Evolutionary conservation across 2,329 filamentous ascomycete species (phyloP).

Genomic region (Westerdykella sp.): DNA sequence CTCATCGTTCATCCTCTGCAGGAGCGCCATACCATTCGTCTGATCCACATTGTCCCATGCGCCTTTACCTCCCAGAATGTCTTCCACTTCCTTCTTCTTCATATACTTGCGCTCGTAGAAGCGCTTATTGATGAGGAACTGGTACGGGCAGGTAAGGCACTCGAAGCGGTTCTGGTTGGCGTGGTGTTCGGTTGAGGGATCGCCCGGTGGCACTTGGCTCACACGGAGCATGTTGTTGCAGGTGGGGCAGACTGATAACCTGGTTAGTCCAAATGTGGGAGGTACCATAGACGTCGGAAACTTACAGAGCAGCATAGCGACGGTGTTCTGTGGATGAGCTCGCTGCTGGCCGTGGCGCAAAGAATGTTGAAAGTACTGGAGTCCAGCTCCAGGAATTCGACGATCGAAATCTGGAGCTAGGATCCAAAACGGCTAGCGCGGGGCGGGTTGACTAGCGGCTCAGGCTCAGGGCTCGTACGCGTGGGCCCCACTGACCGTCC

Average conservation of each 20-base stretch:
- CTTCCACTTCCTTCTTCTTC: conserved; percentile 81
- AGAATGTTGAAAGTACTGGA: background rate
- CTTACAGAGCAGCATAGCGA: conserved; percentile 61
- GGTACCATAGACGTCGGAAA: background rate
- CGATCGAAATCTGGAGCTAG: background rate
- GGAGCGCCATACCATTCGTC: conserved; percentile 48
- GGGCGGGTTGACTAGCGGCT: background rate
- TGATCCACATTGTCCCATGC: conserved; percentile 91
- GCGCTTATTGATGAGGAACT: conserved; percentile 71
- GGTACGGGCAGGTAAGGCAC: conserved; percentile 92
- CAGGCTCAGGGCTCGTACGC: too few relatives aligned
- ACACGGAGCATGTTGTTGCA: conserved; percentile 82
- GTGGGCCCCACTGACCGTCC: too few relatives aligned
- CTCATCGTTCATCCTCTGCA: background rate
- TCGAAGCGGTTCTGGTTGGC: conserved; percentile 70
- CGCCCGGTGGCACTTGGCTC: conserved; percentile 42
- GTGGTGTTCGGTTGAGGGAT: conserved; percentile 34
- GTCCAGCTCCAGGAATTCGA: background rate
- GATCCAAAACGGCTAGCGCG: background rate
- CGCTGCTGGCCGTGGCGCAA: background rate
- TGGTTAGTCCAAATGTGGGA: background rate
- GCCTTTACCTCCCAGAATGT: conserved; percentile 79
- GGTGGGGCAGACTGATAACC: conserved; percentile 61
- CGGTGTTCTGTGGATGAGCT: background rate
- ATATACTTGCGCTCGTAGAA: conserved; percentile 77